Percentiles rank a stretch among this genome's conserved stretches.
phyloP scores from a whole-genome alignment of 345 rosid genomes.

The Limnanthes douglasii region DNA sequence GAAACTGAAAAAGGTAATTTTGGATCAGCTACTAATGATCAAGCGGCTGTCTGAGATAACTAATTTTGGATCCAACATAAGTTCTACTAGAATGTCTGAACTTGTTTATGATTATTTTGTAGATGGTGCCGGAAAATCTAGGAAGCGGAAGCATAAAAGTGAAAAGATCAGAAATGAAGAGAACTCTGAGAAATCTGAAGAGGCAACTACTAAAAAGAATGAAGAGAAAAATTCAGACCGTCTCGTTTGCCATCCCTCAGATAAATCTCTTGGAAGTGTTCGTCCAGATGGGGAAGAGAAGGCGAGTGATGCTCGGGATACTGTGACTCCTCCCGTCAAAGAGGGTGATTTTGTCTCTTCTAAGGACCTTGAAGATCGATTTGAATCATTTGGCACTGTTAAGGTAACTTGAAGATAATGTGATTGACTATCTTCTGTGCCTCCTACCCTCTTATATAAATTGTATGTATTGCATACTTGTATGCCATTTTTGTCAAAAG shows the following conservation, averaged over 20 bases:
- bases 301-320: constrained; percentile 1
- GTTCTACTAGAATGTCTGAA: neutral
- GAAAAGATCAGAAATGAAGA: constrained; percentile 2
- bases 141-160: constrained; percentile 2
- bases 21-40: too few species aligned
- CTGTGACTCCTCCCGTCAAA: constrained; percentile 9
- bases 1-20: constrained; percentile 4
- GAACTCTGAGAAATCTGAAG: constrained; percentile 5
- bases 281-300: constrained; percentile 8
- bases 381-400: constrained; percentile 28
- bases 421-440: constrained; percentile 1
- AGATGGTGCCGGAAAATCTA: constrained; percentile 7
- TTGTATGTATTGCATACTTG: neutral
- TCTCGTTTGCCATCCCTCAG: neutral
- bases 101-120: constrained; percentile 1
- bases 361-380: constrained; percentile 29
- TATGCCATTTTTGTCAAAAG: too few species aligned
- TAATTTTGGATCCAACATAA: constrained; percentile 2
- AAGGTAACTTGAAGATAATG: constrained; percentile 14
- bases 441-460: too few species aligned
- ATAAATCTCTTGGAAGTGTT: constrained; percentile 9
- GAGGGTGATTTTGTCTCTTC: constrained; percentile 18
- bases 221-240: neutral
- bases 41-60: neutral
- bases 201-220: neutral